Percentiles rank a stretch among this genome's conserved stretches.
Conservation (phyloP, 2,329 filamentous ascomycete genomes). For the Fusarium staphyleae region DNA sequence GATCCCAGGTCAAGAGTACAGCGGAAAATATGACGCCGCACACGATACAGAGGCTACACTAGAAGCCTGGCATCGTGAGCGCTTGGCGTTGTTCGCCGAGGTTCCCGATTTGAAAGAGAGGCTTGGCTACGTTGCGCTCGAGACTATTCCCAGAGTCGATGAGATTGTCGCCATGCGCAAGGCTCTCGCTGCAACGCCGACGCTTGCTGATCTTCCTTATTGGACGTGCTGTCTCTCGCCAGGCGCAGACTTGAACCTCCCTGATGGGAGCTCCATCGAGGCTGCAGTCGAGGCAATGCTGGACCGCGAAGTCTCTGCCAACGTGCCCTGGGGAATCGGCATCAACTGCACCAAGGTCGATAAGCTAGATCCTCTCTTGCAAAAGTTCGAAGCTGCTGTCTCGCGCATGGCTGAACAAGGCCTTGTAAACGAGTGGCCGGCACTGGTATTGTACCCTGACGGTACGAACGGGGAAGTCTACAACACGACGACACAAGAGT, state of each 20-base stretch:
- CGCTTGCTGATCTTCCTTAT: constrained; percentile 50
- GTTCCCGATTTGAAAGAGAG: constrained; percentile 49
- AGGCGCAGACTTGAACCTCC: constrained; percentile 57
- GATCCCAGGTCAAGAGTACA: constrained; percentile 71
- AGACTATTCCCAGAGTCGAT: constrained; percentile 69
- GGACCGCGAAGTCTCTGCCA: constrained; percentile 31
- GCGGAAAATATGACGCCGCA: constrained; percentile 62
- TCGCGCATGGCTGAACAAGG: constrained; percentile 46
- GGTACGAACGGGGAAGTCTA: constrained; percentile 73
- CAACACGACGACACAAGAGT: constrained; percentile 67
- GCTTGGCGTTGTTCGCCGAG: constrained; percentile 59
- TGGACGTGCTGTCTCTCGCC: constrained; percentile 73
- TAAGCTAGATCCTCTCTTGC: constrained; percentile 64
- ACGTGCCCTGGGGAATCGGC: constrained; percentile 66
- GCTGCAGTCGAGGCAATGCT: constrained; percentile 50
- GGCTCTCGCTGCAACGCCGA: constrained; percentile 45
- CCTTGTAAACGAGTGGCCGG: constrained; percentile 53
- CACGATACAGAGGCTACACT: constrained; percentile 56
- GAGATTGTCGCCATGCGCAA: constrained; percentile 66
- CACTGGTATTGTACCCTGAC: constrained; percentile 71
- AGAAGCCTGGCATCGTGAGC: constrained; percentile 62
- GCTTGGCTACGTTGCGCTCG: constrained; percentile 65
- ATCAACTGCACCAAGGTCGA: constrained; percentile 74
- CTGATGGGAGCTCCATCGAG: constrained; percentile 59
- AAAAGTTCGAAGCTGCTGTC: constrained; percentile 60